Evolutionary conservation across 2,329 filamentous ascomycete species (phyloP).

Genomic region (Pyrenophora seminiperda): DNA sequence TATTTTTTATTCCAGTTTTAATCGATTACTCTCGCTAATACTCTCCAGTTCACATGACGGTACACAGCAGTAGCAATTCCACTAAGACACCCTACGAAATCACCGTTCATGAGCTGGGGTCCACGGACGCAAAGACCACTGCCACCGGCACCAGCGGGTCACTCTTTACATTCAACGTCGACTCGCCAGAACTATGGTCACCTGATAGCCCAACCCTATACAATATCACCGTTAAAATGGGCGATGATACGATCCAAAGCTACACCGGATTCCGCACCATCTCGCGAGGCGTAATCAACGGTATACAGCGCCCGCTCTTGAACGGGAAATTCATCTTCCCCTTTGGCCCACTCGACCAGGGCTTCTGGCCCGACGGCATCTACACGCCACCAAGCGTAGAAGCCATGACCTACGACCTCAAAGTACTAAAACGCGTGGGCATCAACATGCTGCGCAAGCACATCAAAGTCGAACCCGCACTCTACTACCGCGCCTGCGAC

Average conservation of each 20-base stretch:
- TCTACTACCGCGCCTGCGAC: constrained; percentile 72
- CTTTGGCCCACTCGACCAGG: constrained; percentile 72
- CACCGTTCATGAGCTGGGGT: constrained; percentile 42
- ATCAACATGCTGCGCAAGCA: constrained; percentile 76
- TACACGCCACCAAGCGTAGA: constrained; percentile 68
- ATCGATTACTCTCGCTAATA: constrained; percentile 17
- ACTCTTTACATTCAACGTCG: constrained; percentile 61
- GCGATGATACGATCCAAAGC: constrained; percentile 62
- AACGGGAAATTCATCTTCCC: constrained; percentile 73
- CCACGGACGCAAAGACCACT: constrained; percentile 51
- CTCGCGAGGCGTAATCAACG: constrained; percentile 60
- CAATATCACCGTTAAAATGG: constrained; percentile 63
- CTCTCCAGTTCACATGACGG: constrained; percentile 59
- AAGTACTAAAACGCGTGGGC: constrained; percentile 67
- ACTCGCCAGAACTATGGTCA: constrained; percentile 66
- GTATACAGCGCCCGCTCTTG: constrained; percentile 64
- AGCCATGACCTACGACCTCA: constrained; percentile 70
- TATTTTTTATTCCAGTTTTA: constrained; percentile 8
- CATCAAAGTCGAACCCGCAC: constrained; percentile 69
- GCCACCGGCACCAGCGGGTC: constrained; percentile 55
- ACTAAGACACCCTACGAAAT: constrained; percentile 48
- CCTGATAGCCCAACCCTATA: constrained; percentile 68
- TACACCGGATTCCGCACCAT: constrained; percentile 74
- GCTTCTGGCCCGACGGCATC: constrained; percentile 73
- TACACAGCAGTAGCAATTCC: constrained; percentile 53